Evolutionary conservation across 2,329 filamentous ascomycete genomes (phyloP), one percentile per base, ranked within the genome.

Genomic region (Phaeophleospora eucalypticola): DNA sequence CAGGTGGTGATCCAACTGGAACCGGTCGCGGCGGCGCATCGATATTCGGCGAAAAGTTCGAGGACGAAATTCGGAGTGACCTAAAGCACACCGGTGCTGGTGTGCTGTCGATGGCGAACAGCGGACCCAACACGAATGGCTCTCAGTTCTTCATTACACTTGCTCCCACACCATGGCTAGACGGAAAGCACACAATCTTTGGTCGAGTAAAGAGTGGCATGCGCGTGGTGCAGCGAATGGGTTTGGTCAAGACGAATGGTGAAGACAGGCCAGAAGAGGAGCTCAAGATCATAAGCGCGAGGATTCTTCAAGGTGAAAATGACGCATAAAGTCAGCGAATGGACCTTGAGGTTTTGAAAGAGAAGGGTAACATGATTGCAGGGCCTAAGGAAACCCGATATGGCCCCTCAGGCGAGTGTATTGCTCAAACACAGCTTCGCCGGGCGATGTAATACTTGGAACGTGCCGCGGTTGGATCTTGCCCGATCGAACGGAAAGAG

Each of bases 101-200:
- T 15, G 41, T 97, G n/a, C 73, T 98, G 59, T 89, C 84, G 71
- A 98, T 98, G 93, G 93, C 93, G 49, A 98, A 98, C 70, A 83
- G 84, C 14, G 93, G 93, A 0, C 87, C 88, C 7, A 82, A 97
- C 68, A 95, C 91, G 29, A 97, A 97, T 68, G 91, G 91, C 17
- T 88, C 82, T 48, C 93, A 97, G 71, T 98, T 97, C 71, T 97
- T 97, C 66, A 83, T 98, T 57, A 97, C 93, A 0, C 76, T 97
- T 27, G 91, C 89, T 6, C 91, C 91, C 3, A 91, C 93, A 14
- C 93, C 93, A 0, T 97, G 91, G 91, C 71, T 98, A 49, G 93
- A 98, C 69, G 89, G 90, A 17, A 96, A 95, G 69, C 91, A 98
- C 68, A 95, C 90, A 9, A 94, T 98, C 57, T 98, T 98, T 65